Percentiles rank a stretch among this genome's conserved stretches.
These are phyloP conservation scores for Puccinia polysora DNA, from an alignment of 1,284 basidiomycete genomes.

Conservation along the genomic window DNA sequence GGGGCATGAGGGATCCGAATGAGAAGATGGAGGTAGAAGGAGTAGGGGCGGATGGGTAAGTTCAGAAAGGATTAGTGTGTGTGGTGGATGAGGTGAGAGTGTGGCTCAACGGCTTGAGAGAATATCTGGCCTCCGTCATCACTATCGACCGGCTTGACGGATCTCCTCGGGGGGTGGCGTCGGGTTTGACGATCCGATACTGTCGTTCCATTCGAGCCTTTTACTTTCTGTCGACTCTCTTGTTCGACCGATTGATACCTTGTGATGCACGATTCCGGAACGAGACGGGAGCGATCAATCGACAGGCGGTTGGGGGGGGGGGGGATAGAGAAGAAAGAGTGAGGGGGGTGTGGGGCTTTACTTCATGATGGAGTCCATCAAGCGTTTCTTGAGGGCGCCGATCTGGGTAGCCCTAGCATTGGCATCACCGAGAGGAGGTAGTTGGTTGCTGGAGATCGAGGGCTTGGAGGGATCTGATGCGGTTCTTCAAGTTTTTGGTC, in stretches of 20 bases:
- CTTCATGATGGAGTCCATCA: conserved; percentile 40
- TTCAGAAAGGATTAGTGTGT: no score
- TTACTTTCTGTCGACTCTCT: conserved; percentile 83
- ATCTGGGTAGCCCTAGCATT: conserved; percentile 34
- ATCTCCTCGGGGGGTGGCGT: conserved; percentile 81
- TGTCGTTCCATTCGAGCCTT: conserved; percentile 92
- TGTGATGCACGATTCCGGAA: not conserved
- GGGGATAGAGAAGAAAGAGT: no score
- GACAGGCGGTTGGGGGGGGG: not conserved
- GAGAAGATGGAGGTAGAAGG: no score
- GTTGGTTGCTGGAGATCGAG: conserved; percentile 9
- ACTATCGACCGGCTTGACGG: conserved; percentile 62
- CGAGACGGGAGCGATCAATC: not conserved
- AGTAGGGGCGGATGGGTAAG: no score
- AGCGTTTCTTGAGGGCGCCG: conserved; percentile 42
- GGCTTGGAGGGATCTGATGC: conserved; percentile 39
- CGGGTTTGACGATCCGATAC: conserved; percentile 93
- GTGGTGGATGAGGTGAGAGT: conserved; percentile 35
- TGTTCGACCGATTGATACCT: conserved; percentile 79
- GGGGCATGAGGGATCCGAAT: no score
- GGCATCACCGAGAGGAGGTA: conserved; percentile 17
- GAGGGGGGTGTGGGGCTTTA: no score
- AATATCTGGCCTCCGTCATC: conserved; percentile 77
- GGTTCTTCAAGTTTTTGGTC: conserved; percentile 35
- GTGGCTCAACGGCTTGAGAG: conserved; percentile 68